Evolutionary conservation across 768 basidiomycete species (phyloP).

Genomic region (Panus rudis): DNA sequence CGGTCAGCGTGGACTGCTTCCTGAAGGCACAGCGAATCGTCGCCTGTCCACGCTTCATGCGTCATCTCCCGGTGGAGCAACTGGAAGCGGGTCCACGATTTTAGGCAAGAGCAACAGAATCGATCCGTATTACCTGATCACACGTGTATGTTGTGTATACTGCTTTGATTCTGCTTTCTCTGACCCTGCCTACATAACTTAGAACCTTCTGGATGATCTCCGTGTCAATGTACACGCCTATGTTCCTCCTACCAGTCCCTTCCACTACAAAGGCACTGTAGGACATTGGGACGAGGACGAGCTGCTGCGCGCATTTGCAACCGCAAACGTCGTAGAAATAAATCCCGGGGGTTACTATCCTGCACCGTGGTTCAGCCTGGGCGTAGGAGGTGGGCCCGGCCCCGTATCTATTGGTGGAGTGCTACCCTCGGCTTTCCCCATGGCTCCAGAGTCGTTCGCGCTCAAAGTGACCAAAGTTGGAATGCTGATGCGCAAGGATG

Average conservation of each 20-base stretch:
- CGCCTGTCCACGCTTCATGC: constrained; percentile 33
- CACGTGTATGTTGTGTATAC: constrained; percentile 44
- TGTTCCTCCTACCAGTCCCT: constrained; percentile 59
- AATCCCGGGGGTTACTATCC: constrained; percentile 31
- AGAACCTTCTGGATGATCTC: constrained; percentile 65
- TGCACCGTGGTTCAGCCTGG: constrained; percentile 34
- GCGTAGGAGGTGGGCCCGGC: constrained; percentile 29
- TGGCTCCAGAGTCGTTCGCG: constrained; percentile 29
- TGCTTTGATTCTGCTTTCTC: constrained; percentile 2
- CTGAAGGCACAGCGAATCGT: constrained; percentile 33
- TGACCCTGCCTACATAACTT: neutral
- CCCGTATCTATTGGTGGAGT: constrained; percentile 17
- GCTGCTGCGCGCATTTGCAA: constrained; percentile 57
- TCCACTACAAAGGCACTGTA: constrained; percentile 55
- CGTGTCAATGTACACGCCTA: constrained; percentile 56
- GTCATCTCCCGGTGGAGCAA: constrained; percentile 20
- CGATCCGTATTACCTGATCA: constrained; percentile 90
- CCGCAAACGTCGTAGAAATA: constrained; percentile 53
- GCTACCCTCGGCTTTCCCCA: constrained; percentile 3
- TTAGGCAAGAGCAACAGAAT: constrained; percentile 61
- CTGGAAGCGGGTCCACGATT: constrained; percentile 29
- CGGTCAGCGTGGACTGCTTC: constrained; percentile 40
- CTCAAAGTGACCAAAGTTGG: constrained; percentile 80
- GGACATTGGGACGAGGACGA: constrained; percentile 64
- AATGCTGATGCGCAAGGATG: constrained; percentile 75